Base-by-base conservation (phyloP, 2,329 filamentous ascomycete genomes). In the Lomentospora prolificans region DNA sequence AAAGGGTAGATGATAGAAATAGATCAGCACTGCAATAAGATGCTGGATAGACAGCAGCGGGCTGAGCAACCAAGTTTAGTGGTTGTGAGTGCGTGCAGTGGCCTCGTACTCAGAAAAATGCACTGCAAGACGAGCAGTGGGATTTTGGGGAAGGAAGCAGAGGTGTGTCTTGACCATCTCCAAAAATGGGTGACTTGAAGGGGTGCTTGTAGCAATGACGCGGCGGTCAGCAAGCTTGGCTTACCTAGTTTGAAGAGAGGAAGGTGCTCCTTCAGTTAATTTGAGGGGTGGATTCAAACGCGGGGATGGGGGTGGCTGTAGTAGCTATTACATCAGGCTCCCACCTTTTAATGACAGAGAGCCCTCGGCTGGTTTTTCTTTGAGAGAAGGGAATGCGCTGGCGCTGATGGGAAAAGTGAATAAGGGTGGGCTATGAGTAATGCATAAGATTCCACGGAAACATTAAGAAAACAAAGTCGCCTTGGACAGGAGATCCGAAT, bases 271-370 rank as follows among this genome's bases (percentile, higher is more conserved):
- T 31, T n/a, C 12, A 10, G 19, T 17, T 17, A 25, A 25, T 12
- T 12, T 17, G 27, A 44, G 41, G 52, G 24, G 53, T 55, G 41
- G 14, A 14, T 1, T 19, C 55, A 61, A 59, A 58, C 36, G 55
- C 51, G 56, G 56, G 56, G 56, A 51, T 53, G 52, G 56, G 56
- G 30, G 56, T 57, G 56, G 24, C n/a, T 28, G n/a, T 14, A 57
- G 41, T 27, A 57, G 24, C 25, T 22, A 57, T 55, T 57, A 57
- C 55, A 57, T 57, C 51, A 57, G 51, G 41, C 44, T 50, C 39
- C 55, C 44, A 53, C 33, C 31, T 25, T 12, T 14, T 19, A 12
- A n/a, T 36, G 24, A 44, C n/a, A 25, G 31, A 9, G 9, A n/a
- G 25, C 44, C 44, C 44, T 48, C 22, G 17, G 22, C 12, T 19